Evolutionary conservation across 2,329 filamentous ascomycete genomes (phyloP).

Genomic region (Trichoderma endophyticum): DNA sequence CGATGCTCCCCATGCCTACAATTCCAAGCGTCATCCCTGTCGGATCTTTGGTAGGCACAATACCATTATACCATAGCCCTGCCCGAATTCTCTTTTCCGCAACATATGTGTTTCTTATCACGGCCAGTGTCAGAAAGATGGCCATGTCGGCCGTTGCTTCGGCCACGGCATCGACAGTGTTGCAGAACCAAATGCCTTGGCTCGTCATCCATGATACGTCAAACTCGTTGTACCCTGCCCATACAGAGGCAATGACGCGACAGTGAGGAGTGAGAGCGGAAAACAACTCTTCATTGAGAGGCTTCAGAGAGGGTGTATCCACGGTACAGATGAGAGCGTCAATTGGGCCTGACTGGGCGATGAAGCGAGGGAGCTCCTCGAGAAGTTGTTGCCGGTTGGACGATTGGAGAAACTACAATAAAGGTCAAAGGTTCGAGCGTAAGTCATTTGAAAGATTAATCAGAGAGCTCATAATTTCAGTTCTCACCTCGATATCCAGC

Average conservation of each 20-base stretch:
- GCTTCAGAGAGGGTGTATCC: conserved; percentile 47
- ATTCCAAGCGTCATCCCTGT: conserved; percentile 45
- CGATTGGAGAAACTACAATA: conserved; percentile 32
- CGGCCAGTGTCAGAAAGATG: conserved; percentile 32
- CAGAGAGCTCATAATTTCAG: accelerated
- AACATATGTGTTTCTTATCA: conserved; percentile 43
- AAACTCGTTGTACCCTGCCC: conserved; percentile 48
- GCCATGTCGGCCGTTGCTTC: conserved; percentile 53
- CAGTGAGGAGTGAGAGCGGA: conserved; percentile 38
- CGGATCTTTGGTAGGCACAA: conserved; percentile 40
- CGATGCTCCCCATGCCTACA: conserved; percentile 48
- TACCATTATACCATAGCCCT: conserved; percentile 38
- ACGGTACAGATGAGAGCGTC: conserved; percentile 50
- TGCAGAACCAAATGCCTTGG: conserved; percentile 51
- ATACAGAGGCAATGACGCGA: conserved; percentile 45
- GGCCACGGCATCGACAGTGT: conserved; percentile 50
- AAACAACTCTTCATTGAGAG: conserved; percentile 47
- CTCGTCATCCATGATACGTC: conserved; percentile 42
- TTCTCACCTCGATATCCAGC: conserved; percentile 21
- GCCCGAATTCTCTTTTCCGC: conserved; percentile 36
- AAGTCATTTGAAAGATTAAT: neutral
- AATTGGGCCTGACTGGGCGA: conserved; percentile 39
- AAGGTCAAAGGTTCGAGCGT: too few relatives aligned
- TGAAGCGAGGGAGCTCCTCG: conserved; percentile 34
- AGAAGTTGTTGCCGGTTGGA: conserved; percentile 36